A percentile compares a stretch with the other conserved stretches of the same genome.
phyloP scores from a whole-genome alignment of 805 yeast species.

The Kodamaea kakaduensis region DNA sequence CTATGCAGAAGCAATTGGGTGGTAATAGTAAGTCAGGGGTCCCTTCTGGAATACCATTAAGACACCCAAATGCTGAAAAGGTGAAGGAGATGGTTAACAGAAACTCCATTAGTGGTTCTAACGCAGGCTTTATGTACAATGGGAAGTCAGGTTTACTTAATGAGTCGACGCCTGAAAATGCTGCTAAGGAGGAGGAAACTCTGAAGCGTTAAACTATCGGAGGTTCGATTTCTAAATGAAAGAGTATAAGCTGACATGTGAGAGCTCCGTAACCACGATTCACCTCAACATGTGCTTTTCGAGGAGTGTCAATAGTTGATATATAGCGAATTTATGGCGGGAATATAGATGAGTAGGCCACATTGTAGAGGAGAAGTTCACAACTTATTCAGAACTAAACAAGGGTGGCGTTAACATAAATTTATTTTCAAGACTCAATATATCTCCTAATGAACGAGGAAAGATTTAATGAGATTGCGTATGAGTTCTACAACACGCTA shows the following conservation, averaged over 20 bases:
- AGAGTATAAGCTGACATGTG: not conserved
- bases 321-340: too few species aligned
- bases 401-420: too few species aligned
- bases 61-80: conserved; percentile 53
- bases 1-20: conserved; percentile 56
- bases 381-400: too few species aligned
- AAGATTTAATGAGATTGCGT: conserved; percentile 15
- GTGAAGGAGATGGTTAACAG: conserved; percentile 56
- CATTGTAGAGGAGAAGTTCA: too few species aligned
- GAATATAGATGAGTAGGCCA: too few species aligned
- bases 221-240: not conserved
- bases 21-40: conserved; percentile 21
- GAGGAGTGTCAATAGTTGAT: too few species aligned
- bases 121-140: conserved; percentile 40
- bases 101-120: conserved; percentile 51
- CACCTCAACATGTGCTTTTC: too few species aligned
- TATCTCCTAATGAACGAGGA: conserved; percentile 1
- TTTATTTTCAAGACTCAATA: not conserved
- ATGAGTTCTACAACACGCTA: conserved; percentile 3
- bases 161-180: conserved; percentile 38
- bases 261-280: too few species aligned
- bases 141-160: conserved; percentile 55
- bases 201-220: not conserved
- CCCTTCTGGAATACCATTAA: conserved; percentile 36
- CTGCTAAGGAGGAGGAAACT: conserved; percentile 12